Evolutionary conservation across 306 rosid species (phyloP), one percentile per base, ranked within the genome.

Genomic region (Corylus americana): DNA sequence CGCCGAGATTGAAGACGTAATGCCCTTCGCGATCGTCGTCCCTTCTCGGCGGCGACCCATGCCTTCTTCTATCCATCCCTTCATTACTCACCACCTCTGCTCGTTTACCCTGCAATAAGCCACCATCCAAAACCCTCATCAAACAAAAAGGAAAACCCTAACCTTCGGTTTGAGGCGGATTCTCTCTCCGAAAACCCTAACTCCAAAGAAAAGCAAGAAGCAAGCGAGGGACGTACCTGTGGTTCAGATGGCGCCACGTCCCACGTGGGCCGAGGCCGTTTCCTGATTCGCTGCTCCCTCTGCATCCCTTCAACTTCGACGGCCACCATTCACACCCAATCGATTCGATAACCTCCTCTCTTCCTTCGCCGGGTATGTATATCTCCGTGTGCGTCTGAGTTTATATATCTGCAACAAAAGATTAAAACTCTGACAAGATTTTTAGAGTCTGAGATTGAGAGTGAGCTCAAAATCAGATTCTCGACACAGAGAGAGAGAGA

Each of bases 21-120:
- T 92, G 96, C 11, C 98, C 98, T n/a, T 92, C 97, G 25, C 98
- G 98, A 86, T 92, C 98, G 67, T 94, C 96, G 29, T 91, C 93
- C 77, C 98, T 89, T 82, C 83, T 89, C 3, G 98, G 98, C 53
- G 97, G 97, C 79, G 97, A 92, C 2, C 80, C 90, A 47, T 82
- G 88, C 74, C 88, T 91, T 78, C 79, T 81, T 29, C 73, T 42
- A 39, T 18, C 85, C 25, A 77, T 45, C 55, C 82, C 91, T 50
- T 87, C 89, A 49, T 86, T 87, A 77, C 78, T 51, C 11, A 80
- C 82, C 76, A 72, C 78, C 84, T 79, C 48, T 77, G 74, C 84
- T 80, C 88, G 87, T 72, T 88, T 85, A 44, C 83, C 87, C 98
- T 92, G 74, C 75, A 85, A 84, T 64, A 82, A 68, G 67, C 51